A percentile compares a stretch with the other conserved stretches of the same genome.
These are phyloP conservation scores for Silene conica DNA, from an alignment of 148 eudicot genomes.

Conservation along the genomic window DNA sequence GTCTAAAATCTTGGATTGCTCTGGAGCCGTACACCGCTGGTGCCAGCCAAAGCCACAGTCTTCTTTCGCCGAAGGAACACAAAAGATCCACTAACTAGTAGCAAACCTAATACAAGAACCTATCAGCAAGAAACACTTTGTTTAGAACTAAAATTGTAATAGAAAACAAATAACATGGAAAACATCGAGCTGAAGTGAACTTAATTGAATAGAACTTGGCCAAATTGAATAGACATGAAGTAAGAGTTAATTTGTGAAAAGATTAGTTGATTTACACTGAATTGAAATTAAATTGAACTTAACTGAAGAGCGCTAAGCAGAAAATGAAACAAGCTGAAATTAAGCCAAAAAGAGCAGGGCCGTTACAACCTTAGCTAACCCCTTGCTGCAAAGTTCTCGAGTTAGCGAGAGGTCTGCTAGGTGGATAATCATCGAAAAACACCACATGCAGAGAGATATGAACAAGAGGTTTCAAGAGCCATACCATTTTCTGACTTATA, in stretches of 20 bases:
- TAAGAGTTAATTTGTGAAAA: no score
- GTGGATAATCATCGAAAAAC: neutral
- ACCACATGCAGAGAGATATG: neutral
- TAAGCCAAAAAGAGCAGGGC: no score
- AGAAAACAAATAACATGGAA: neutral
- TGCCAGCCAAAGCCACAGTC: slow-evolving; percentile 19
- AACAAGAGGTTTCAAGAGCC: no score
- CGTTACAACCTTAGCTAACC: neutral
- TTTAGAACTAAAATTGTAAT: neutral
- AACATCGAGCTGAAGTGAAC: neutral
- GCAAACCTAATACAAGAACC: slow-evolving; percentile 32
- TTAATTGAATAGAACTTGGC: no score
- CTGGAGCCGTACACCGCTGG: slow-evolving; percentile 19
- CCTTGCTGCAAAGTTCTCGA: neutral
- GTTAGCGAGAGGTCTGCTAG: neutral
- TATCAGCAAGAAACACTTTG: neutral
- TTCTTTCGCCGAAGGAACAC: slow-evolving; percentile 27
- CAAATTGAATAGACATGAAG: no score
- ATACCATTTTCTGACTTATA: no score
- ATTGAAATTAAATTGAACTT: neutral
- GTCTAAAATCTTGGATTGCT: slow-evolving; percentile 23
- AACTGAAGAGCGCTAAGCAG: no score
- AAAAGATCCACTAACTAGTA: slow-evolving; percentile 34
- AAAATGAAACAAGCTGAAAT: no score
- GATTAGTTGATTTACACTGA: no score